Base-by-base conservation (phyloP, 2,329 filamentous ascomycete species). In the Fusarium chuoi region DNA sequence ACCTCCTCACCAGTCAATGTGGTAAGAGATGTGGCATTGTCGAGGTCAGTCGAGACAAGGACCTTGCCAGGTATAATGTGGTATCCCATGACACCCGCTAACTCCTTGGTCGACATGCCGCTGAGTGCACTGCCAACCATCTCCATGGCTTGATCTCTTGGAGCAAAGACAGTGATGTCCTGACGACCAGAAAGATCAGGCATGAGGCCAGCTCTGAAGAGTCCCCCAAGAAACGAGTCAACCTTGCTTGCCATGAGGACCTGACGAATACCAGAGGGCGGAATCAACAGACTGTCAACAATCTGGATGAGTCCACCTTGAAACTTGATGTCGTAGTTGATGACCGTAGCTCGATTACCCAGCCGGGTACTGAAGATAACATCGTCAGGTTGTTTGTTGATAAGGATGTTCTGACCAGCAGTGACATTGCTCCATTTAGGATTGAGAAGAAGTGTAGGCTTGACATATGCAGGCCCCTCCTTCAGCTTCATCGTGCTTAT, bases 151-250 rank as follows among this genome's bases (percentile, higher is more conserved):
- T 82, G 82, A 78, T 92, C 90, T 77, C 83, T 86, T 4, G 91
- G 91, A 1, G 88, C 90, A 72, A 93, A 93, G 70, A 93, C 84
- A 62, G 91, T 93, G 44, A 93, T 73, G 76, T 81, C 80, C 44
- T 81, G 77, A 13, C 81, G 78, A 18, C 80, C 77, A 67, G 87
- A 83, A 56, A 90, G 78, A 24, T 83, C 80, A 6, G 81, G 81
- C 78, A 84, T 80, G 24, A 83, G 65, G 4, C 77, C 63, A 14
- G 78, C 71, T 22, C 78, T 77, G 64, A 82, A 82, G 12, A 83
- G 75, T 13, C 69, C 78, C 18, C 81, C 81, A 24, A 83, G 72
- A 59, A 89, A 81, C 33, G 83, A 82, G 15, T 84, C 82, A 3
- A 81, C 78, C 46, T 80, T 81, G 45, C 90, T 80, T 12, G 88